These are phyloP conservation scores for Musa troglodytarum DNA, from an alignment of 176 grass and related monocot genomes.

Conservation along the genomic window DNA sequence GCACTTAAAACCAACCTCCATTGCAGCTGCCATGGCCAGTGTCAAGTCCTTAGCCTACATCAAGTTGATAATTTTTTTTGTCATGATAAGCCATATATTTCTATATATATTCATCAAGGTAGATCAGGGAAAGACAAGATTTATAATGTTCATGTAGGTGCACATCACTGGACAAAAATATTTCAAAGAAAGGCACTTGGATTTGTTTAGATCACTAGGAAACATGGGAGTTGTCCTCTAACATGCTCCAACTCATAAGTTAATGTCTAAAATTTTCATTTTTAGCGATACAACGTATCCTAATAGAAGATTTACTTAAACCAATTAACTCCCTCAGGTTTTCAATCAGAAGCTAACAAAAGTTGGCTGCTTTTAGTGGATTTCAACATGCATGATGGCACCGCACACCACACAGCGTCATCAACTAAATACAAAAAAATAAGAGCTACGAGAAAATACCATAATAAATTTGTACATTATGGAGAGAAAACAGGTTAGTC, in stretches of 20 bases:
- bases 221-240: too few species aligned
- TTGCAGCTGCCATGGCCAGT: slow-evolving; percentile 47
- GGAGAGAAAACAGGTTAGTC: background rate
- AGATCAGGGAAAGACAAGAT: background rate
- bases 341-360: background rate
- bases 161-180: background rate
- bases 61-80: slow-evolving; percentile 11
- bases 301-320: background rate
- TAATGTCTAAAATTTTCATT: too few species aligned
- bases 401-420: too few species aligned
- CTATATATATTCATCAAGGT: background rate
- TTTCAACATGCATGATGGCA: background rate
- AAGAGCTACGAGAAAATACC: too few species aligned
- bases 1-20: slow-evolving; percentile 37
- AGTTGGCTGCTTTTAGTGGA: background rate
- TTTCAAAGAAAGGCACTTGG: too few species aligned
- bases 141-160: background rate
- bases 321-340: background rate
- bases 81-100: background rate
- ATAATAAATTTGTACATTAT: background rate
- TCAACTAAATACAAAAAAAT: too few species aligned
- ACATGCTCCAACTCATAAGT: too few species aligned
- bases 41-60: slow-evolving; percentile 76
- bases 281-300: background rate
- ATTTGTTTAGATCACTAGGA: too few species aligned